Evolutionary conservation across 1,284 basidiomycete genomes (phyloP).

Genomic region (Veloporphyrellus conicus): DNA sequence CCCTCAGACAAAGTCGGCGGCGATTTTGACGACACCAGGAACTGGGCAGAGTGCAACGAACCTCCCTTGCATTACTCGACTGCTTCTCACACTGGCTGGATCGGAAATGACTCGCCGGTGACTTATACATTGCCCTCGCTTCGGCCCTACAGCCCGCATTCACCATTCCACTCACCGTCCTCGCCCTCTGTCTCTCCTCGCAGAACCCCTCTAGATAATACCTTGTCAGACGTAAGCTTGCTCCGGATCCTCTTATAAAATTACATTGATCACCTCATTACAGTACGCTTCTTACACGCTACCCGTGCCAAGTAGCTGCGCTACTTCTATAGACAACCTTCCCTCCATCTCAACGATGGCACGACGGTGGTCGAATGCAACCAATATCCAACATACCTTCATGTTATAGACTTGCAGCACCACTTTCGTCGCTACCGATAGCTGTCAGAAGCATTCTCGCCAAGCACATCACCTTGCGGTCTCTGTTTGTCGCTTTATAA

Average conservation of each 20-base stretch:
- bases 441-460: constrained; percentile 10
- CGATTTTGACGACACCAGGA: constrained; percentile 17
- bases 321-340: constrained; percentile 32
- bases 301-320: constrained; percentile 26
- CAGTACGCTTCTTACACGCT: constrained; percentile 30
- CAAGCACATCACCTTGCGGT: constrained; percentile 19
- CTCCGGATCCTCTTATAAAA: background rate
- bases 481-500: constrained; percentile 6
- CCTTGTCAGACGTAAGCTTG: constrained; percentile 28
- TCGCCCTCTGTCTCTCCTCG: constrained; percentile 26
- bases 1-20: constrained; percentile 12
- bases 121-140: constrained; percentile 31
- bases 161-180: constrained; percentile 27
- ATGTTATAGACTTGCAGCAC: constrained; percentile 30
- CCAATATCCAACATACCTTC: constrained; percentile 32
- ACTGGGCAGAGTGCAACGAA: constrained; percentile 26
- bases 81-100: constrained; percentile 28
- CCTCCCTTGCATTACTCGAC: constrained; percentile 21
- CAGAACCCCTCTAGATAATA: constrained; percentile 22
- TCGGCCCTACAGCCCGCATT: constrained; percentile 28
- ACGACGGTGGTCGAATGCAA: constrained; percentile 30
- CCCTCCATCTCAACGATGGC: constrained; percentile 35
- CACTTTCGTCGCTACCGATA: too few relatives aligned
- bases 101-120: constrained; percentile 27
- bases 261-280: constrained; percentile 3